These are phyloP conservation scores for Geotrichum citri-aurantii DNA, from an alignment of 1,139 yeast genomes.

Conservation along the genomic window DNA sequence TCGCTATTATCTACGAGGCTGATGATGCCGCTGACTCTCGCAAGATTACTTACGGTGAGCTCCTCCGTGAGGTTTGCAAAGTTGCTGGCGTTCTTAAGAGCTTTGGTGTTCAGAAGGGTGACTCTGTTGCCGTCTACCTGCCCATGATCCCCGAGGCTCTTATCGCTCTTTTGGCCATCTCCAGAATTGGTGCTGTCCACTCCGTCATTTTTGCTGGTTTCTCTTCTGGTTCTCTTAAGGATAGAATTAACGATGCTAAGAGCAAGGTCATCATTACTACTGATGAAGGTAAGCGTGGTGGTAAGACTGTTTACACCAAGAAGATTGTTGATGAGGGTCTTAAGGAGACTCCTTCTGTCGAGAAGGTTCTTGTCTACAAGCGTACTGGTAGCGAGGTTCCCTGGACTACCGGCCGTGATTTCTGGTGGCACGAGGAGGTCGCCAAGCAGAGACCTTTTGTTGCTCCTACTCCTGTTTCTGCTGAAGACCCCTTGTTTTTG, in stretches of 20 bases:
- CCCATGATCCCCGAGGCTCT: conserved; percentile 98
- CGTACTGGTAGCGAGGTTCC: conserved; percentile 73
- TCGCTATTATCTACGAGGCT: conserved; percentile 89
- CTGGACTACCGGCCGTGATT: conserved; percentile 81
- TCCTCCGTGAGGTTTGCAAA: conserved; percentile 78
- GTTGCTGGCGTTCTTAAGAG: conserved; percentile 75
- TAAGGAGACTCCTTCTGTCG: conserved; percentile 67
- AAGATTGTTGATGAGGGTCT: conserved; percentile 93
- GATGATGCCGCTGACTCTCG: conserved; percentile 75
- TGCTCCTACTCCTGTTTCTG: conserved; percentile 80
- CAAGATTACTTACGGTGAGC: conserved; percentile 75
- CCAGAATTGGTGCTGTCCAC: conserved; percentile 93
- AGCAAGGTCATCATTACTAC: conserved; percentile 89
- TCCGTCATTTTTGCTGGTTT: conserved; percentile 97
- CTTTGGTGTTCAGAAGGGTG: conserved; percentile 92
- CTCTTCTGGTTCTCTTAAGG: conserved; percentile 87
- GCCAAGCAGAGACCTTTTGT: conserved; percentile 75
- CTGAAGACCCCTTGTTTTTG: conserved; percentile 92
- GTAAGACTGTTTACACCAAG: conserved; percentile 84
- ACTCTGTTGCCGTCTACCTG: conserved; percentile 90
- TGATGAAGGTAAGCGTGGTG: conserved; percentile 97
- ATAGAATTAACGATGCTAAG: conserved; percentile 83
- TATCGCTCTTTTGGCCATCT: conserved; percentile 89
- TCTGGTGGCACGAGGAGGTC: conserved; percentile 87
- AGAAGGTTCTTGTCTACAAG: conserved; percentile 77